Evolutionary conservation across 176 grass and related monocot species (phyloP).

Genomic region (Dendrocalamus sinicus): DNA sequence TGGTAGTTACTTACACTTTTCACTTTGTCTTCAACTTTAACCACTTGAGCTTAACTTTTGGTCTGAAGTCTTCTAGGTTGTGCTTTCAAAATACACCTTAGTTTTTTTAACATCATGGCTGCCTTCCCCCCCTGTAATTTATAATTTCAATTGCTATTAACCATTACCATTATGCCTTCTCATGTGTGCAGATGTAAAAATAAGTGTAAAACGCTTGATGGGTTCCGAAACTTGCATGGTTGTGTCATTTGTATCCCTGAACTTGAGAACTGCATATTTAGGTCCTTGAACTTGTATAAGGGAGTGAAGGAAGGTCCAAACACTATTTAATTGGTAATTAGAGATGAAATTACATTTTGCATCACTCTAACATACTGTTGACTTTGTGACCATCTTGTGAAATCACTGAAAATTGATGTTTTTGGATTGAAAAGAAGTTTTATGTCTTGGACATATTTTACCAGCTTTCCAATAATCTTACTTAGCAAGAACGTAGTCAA

Average conservation of each 20-base stretch:
- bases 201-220: not conserved
- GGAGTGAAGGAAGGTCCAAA: no score
- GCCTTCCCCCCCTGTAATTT: not conserved
- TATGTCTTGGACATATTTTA: not conserved
- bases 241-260: no score
- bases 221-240: no score
- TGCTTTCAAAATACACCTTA: not conserved
- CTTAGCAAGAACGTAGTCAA: not conserved
- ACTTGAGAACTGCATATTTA: no score
- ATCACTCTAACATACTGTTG: not conserved
- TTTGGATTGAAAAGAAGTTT: not conserved
- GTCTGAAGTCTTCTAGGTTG: not conserved
- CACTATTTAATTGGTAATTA: no score
- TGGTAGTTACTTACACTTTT: not conserved
- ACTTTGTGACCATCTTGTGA: not conserved
- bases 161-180: not conserved
- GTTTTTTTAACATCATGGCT: not conserved
- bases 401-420: not conserved
- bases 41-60: constrained; percentile 10
- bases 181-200: not conserved
- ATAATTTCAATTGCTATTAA: not conserved
- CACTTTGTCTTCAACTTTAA: not conserved
- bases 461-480: not conserved
- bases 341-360: not conserved
- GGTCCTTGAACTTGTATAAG: no score